Conservation (phyloP, 1,284 basidiomycete species). For the Apiotrichum montevideense region DNA sequence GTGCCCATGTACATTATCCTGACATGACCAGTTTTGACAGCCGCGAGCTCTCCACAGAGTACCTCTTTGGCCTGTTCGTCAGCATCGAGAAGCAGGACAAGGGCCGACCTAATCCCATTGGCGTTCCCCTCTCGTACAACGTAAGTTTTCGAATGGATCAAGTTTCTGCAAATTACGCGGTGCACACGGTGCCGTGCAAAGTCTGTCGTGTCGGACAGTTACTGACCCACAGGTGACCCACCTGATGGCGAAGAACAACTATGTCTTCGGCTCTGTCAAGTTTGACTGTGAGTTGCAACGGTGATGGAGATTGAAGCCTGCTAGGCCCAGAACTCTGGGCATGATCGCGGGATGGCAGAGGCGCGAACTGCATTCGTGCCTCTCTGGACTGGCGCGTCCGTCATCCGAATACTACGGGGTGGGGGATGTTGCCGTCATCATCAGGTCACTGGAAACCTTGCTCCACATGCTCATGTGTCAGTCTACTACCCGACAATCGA, state of each 20-base stretch:
- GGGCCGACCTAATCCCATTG: neutral
- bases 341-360: no score
- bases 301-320: no score
- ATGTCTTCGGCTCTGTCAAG: neutral
- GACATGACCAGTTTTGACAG: neutral
- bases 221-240: neutral
- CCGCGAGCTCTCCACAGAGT: neutral
- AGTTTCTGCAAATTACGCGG: no score
- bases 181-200: no score
- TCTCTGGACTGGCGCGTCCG: no score
- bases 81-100: neutral
- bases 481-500: neutral
- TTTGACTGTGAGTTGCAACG: slow-evolving; percentile 2
- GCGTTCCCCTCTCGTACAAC: neutral
- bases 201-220: neutral
- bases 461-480: neutral
- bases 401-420: no score
- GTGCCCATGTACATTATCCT: no score
- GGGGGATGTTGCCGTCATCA: no score
- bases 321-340: no score
- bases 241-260: neutral
- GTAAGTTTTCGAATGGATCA: neutral
- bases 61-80: slow-evolving; percentile 5
- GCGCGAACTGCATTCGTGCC: no score
- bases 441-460: no score